phyloP scores from a whole-genome alignment of 148 eudicot genomes.

The Chenopodium berlandieri region DNA sequence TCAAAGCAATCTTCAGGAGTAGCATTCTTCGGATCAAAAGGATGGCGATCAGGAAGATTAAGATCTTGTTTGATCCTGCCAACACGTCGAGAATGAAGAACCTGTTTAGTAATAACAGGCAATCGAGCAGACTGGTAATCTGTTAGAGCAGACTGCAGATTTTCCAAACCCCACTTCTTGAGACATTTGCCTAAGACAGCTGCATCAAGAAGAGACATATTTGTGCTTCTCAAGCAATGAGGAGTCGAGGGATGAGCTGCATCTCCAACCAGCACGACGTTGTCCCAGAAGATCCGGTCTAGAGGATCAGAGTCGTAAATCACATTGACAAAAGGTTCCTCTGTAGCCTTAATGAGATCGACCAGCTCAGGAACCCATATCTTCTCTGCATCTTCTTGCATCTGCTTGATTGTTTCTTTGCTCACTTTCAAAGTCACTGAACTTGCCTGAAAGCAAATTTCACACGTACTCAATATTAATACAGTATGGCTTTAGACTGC shows the following conservation, averaged over 20 bases:
- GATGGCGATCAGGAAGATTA: constrained; percentile 32
- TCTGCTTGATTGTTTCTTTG: constrained; percentile 47
- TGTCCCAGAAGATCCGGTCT: constrained; percentile 55
- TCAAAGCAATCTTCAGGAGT: constrained; percentile 45
- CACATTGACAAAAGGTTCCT: constrained; percentile 68
- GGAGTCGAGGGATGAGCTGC: constrained; percentile 95
- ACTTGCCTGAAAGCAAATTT: constrained; percentile 44
- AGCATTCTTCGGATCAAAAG: constrained; percentile 46
- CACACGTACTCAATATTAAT: background rate
- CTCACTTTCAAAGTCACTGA: constrained; percentile 81
- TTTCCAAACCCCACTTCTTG: constrained; percentile 50
- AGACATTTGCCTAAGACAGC: constrained; percentile 72
- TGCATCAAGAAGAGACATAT: constrained; percentile 84
- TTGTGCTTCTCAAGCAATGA: constrained; percentile 87
- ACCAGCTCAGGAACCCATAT: constrained; percentile 64
- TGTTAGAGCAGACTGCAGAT: constrained; percentile 44
- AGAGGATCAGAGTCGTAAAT: constrained; percentile 78
- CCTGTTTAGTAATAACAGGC: constrained; percentile 59
- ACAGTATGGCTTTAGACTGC: background rate
- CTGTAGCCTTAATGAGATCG: constrained; percentile 53
- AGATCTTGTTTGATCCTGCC: constrained; percentile 85
- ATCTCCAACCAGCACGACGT: constrained; percentile 77
- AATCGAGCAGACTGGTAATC: constrained; percentile 62
- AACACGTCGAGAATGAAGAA: constrained; percentile 56
- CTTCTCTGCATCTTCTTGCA: constrained; percentile 61